Evolutionary conservation across 257 asterid genomes (phyloP).

Genomic region (Solanum pinnatisectum): DNA sequence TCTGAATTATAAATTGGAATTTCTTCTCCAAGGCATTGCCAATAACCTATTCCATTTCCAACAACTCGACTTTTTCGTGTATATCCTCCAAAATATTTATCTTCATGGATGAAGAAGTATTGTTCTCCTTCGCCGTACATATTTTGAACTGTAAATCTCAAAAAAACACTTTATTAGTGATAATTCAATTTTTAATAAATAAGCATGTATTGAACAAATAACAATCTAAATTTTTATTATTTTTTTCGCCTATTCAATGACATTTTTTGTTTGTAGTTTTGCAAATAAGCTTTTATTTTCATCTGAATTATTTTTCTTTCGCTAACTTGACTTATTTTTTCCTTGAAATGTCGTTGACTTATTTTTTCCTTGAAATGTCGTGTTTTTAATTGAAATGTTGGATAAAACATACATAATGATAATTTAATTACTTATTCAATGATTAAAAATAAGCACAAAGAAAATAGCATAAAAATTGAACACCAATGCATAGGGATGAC

Average conservation of each 20-base stretch:
- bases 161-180: no score
- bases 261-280: not conserved
- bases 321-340: not conserved
- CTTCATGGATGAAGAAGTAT: slow-evolving; percentile 13
- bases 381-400: no score
- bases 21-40: slow-evolving; percentile 16
- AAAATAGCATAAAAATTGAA: no score
- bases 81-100: not conserved
- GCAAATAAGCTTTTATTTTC: not conserved
- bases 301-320: not conserved
- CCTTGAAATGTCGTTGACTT: no score
- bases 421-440: no score
- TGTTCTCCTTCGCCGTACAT: not conserved
- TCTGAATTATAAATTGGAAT: slow-evolving; percentile 8
- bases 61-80: not conserved
- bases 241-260: not conserved
- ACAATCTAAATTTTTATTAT: not conserved
- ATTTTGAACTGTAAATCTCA: not conserved
- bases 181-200: not conserved
- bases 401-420: no score
- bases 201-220: not conserved
- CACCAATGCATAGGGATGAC: not conserved
- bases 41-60: slow-evolving; percentile 13
- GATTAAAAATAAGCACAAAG: not conserved
- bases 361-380: no score